Percentiles rank a stretch among this genome's conserved stretches.
Evolutionary conservation across 2,329 filamentous ascomycete genomes (phyloP).

Genomic region (Chrysosporium queenslandicum): DNA sequence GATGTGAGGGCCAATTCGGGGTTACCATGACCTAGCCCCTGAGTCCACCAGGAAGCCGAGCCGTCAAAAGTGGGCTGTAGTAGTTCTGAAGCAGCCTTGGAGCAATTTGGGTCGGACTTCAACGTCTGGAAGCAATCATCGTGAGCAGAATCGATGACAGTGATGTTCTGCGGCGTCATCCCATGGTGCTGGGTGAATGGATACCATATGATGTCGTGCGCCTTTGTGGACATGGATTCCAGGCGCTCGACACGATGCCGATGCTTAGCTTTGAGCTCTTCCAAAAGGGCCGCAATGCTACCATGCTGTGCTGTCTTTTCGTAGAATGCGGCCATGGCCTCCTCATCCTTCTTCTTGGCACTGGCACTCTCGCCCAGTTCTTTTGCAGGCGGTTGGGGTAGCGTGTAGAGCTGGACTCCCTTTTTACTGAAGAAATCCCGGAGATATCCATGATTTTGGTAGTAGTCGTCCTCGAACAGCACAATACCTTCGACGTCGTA

Average conservation of each 20-base stretch:
- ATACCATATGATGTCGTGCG: constrained; percentile 65
- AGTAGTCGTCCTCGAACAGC: constrained; percentile 56
- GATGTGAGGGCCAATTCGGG: constrained; percentile 61
- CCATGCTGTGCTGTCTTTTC: constrained; percentile 34
- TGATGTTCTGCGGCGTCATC: constrained; percentile 52
- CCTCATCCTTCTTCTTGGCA: constrained; percentile 40
- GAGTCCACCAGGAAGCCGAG: constrained; percentile 86
- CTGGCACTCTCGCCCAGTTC: constrained; percentile 24
- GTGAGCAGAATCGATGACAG: constrained; percentile 68
- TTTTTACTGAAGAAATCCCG: constrained; percentile 55
- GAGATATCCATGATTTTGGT: constrained; percentile 60
- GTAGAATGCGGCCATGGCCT: constrained; percentile 58
- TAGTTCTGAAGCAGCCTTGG: constrained; percentile 23
- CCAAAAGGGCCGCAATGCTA: constrained; percentile 40
- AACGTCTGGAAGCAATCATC: constrained; percentile 67
- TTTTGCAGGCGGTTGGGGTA: constrained; percentile 50
- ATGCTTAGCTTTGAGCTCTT: constrained; percentile 46
- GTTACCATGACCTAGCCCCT: constrained; percentile 73
- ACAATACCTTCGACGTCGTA: constrained; percentile 64
- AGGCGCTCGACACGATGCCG: constrained; percentile 48
- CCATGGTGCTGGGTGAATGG: constrained; percentile 73
- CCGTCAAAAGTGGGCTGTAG: constrained; percentile 65
- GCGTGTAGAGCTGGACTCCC: constrained; percentile 46
- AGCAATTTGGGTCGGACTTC: constrained; percentile 17
- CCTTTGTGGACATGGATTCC: constrained; percentile 51